Percentiles rank a stretch among this genome's conserved stretches.
phyloP scores from a whole-genome alignment of 2,329 filamentous ascomycete species.

The Cytospora chrysosperma region DNA sequence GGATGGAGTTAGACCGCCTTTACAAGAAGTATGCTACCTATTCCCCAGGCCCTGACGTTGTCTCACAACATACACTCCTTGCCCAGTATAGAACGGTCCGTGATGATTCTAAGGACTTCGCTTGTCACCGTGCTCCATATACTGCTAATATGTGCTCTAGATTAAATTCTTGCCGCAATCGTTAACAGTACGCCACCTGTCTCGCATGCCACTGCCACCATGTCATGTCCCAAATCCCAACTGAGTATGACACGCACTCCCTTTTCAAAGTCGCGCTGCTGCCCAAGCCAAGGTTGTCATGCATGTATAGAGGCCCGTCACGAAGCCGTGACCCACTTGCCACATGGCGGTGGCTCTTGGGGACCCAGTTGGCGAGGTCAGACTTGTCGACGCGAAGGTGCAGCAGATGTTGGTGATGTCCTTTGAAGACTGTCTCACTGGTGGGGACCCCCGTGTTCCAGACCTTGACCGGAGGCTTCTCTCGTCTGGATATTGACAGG shows the following conservation, averaged over 20 bases:
- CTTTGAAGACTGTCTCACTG: slow-evolving; percentile 4
- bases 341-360: slow-evolving; percentile 21
- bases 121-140: neutral
- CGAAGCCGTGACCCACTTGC: slow-evolving; percentile 16
- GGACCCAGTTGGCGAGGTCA: slow-evolving; percentile 1
- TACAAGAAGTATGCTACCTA: neutral
- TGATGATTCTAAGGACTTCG: neutral
- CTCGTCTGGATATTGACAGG: neutral
- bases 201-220: slow-evolving; percentile 17
- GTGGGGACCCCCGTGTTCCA: slow-evolving; percentile 10
- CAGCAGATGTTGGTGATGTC: slow-evolving; percentile 13
- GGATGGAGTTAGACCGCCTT: slow-evolving; percentile 9
- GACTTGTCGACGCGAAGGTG: neutral
- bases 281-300: slow-evolving; percentile 18
- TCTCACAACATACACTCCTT: slow-evolving; percentile 1
- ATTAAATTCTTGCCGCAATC: neutral
- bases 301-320: slow-evolving; percentile 8
- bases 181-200: slow-evolving; percentile 16
- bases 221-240: slow-evolving; percentile 8
- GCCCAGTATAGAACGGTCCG: neutral
- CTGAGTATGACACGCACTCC: slow-evolving; percentile 1
- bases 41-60: neutral
- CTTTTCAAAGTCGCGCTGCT: slow-evolving; percentile 15
- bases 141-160: neutral
- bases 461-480: neutral